phyloP scores from a whole-genome alignment of 106 monocot genomes.

The Phalaenopsis aphrodite region DNA sequence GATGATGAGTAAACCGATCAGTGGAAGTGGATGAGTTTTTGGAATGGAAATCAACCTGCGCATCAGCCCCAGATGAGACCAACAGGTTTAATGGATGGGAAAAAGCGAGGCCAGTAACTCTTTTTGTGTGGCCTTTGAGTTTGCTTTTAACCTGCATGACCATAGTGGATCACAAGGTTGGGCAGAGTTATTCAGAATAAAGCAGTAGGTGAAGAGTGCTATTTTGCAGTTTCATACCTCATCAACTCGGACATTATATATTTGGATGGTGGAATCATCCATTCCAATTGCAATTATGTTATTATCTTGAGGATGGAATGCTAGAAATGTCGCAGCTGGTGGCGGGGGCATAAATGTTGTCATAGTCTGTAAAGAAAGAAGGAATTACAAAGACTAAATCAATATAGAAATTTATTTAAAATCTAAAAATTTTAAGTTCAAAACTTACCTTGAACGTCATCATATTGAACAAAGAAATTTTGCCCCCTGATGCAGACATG shows the following conservation, averaged over 20 bases:
- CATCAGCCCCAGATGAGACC: conserved; percentile 78
- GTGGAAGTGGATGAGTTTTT: not conserved
- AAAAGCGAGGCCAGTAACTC: conserved; percentile 79
- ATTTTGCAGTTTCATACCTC: conserved; percentile 28
- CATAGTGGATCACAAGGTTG: not conserved
- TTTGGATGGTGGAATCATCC: conserved; percentile 84
- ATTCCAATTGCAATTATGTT: conserved; percentile 85
- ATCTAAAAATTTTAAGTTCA: not conserved
- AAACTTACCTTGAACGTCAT: conserved; percentile 64
- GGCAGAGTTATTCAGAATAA: not conserved
- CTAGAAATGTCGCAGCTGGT: conserved; percentile 80
- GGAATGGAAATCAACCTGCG: conserved; percentile 40
- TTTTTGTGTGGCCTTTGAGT: conserved; percentile 59
- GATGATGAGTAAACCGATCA: not conserved
- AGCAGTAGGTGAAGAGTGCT: too few species aligned
- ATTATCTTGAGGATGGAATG: conserved; percentile 89
- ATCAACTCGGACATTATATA: conserved; percentile 69
- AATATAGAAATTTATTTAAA: not conserved
- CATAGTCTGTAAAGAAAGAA: conserved; percentile 41
- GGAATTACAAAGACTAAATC: not conserved
- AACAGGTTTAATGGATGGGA: conserved; percentile 51
- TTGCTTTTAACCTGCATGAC: conserved; percentile 57
- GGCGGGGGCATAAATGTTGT: conserved; percentile 81
- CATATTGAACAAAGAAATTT: conserved; percentile 81
- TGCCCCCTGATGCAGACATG: conserved; percentile 80